A percentile compares a stretch with the other conserved stretches of the same genome.
Conservation (phyloP, 106 monocot genomes). For the Allium fistulosum region DNA sequence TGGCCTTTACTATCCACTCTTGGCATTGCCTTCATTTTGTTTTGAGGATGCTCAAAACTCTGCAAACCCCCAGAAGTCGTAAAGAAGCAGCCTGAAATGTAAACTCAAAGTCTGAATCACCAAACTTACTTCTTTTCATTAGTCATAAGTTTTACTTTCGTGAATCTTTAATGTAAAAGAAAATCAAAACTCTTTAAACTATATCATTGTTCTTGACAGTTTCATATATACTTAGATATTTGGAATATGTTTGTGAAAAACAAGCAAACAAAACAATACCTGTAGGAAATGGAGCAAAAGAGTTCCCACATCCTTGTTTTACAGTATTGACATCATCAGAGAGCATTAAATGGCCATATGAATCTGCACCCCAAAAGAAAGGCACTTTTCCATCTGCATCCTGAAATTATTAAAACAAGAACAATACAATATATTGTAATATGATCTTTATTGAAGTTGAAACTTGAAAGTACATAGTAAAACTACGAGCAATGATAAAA, state of each 20-base stretch:
- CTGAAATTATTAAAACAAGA: constrained; percentile 10
- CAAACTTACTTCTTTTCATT: too few species aligned
- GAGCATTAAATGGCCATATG: constrained; percentile 43
- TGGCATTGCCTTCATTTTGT: constrained; percentile 57
- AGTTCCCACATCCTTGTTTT: constrained; percentile 65
- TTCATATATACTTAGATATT: neutral
- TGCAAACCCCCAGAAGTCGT: constrained; percentile 46
- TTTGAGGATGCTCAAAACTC: constrained; percentile 65
- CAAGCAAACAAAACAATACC: constrained; percentile 18
- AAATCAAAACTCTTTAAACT: neutral
- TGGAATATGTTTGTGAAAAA: too few species aligned
- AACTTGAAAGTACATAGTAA: neutral
- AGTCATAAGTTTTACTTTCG: too few species aligned
- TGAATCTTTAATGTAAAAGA: too few species aligned
- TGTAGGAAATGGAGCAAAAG: constrained; percentile 76
- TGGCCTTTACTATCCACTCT: constrained; percentile 77
- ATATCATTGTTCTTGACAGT: neutral
- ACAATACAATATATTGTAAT: neutral
- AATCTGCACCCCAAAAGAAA: constrained; percentile 68
- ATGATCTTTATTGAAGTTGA: neutral
- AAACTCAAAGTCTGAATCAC: neutral
- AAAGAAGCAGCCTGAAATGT: constrained; percentile 61
- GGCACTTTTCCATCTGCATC: constrained; percentile 75
- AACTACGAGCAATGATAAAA: neutral
- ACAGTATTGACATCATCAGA: constrained; percentile 55